Evolutionary conservation across 1,284 basidiomycete genomes (phyloP).

Genomic region (Anthracocystis walkeri): DNA sequence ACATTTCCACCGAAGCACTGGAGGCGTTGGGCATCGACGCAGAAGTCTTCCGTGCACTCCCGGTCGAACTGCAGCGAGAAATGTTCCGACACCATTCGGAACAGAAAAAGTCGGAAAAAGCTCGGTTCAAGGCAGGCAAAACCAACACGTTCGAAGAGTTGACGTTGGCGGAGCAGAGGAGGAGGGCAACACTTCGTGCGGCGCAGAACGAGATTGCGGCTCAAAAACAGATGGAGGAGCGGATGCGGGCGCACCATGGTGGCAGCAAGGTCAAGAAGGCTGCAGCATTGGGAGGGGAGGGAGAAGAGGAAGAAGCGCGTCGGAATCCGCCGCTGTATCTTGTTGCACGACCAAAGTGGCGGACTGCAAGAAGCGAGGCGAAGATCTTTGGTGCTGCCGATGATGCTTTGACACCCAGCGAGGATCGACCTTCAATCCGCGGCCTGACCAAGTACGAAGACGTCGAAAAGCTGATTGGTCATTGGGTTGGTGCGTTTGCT

Average conservation of each 20-base stretch:
- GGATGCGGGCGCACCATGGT: conserved; percentile 16
- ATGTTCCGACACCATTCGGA: conserved; percentile 40
- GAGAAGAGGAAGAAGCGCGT: conserved; percentile 19
- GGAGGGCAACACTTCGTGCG: conserved; percentile 46
- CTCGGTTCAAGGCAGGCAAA: conserved; percentile 32
- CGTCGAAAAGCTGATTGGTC: conserved; percentile 27
- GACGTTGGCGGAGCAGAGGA: conserved; percentile 39
- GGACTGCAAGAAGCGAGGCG: conserved; percentile 5
- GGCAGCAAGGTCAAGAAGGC: conserved; percentile 6
- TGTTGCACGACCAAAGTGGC: conserved; percentile 16
- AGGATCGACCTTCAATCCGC: conserved; percentile 23
- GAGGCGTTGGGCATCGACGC: conserved; percentile 53
- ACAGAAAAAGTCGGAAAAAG: conserved; percentile 33
- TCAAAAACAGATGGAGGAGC: conserved; percentile 24
- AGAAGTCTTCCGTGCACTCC: conserved; percentile 60
- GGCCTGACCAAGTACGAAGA: conserved; percentile 30
- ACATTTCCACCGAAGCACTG: conserved; percentile 29
- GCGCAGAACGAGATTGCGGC: conserved; percentile 21
- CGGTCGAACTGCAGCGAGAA: conserved; percentile 56
- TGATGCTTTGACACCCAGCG: background rate
- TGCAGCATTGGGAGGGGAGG: background rate
- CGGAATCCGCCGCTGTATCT: conserved; percentile 33
- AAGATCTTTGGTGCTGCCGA: conserved; percentile 17
- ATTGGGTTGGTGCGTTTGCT: conserved; percentile 50
- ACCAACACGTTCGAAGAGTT: conserved; percentile 28